Base-by-base conservation (phyloP, 2,329 filamentous ascomycete genomes). In the Raffaelea ambrosiae region DNA sequence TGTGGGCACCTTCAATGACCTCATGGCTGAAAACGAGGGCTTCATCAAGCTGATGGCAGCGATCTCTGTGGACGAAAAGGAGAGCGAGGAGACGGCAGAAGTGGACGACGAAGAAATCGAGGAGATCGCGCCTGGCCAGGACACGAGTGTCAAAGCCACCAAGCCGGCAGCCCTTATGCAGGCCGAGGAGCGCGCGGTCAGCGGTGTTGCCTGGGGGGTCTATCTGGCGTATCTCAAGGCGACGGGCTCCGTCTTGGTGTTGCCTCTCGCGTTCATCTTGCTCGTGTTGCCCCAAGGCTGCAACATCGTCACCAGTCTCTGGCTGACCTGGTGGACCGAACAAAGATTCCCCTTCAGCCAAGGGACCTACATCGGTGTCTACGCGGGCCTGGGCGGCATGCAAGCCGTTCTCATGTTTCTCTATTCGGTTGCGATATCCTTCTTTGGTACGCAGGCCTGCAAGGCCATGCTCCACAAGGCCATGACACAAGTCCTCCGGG, bases 301-400 rank as follows among this genome's bases (percentile, higher is more conserved):
- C 52, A 96, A 95, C 60, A 91, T 97, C 53, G 76, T 80, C 54
- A 95, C 89, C 11, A 89, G 85, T 59, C 67, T 97, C 47, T 97
- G 91, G 91, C 77, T 97, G 1, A 91, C 89, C 0, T 97, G 83
- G 69, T 97, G 91, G 91, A 94, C 88, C 1, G 86, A 86, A 1
- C 67, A 88, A 62, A 83, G 84, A 60, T 95, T 84, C 55, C 69
- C 73, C 8, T 77, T 84, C 50, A 72, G 76, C 0, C 77, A 71
- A 13, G 86, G 83, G 2, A 66, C 74, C 22, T 95, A 95, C 60
- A 87, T 88, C 55, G 82, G 81, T 51, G 67, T 77, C 13, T 84
- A 83, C 48, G 86, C 86, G 4, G 84, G 71, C 1, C 76, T 96
- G 0, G 89, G 86, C 50, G 76, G 74, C 0, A 56, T 70, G 0